phyloP scores from a whole-genome alignment of 1,139 yeast species.

The Hyphopichia wangnamkhiaoensis region DNA sequence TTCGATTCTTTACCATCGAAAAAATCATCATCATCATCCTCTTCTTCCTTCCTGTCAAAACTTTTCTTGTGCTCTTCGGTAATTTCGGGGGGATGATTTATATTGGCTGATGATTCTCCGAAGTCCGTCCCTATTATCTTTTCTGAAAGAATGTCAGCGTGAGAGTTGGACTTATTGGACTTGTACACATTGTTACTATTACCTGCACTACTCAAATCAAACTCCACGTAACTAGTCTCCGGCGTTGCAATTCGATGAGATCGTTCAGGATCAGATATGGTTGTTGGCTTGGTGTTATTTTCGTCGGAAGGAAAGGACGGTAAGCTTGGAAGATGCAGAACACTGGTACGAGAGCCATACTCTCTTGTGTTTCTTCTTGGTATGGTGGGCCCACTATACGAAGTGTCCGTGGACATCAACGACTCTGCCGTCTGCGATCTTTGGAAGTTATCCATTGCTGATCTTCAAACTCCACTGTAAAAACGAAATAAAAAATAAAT shows the following conservation, averaged over 20 bases:
- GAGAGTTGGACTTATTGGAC: conserved; percentile 1
- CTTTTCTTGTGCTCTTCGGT: conserved; percentile 5
- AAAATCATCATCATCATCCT: conserved; percentile 34
- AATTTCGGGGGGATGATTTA: neutral
- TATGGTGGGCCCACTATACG: neutral
- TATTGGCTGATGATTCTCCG: neutral
- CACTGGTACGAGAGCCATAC: conserved; percentile 18
- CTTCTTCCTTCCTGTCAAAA: conserved; percentile 7
- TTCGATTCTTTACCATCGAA: conserved; percentile 32
- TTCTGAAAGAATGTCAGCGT: conserved; percentile 7
- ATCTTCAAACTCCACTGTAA: too few relatives aligned
- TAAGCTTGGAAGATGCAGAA: conserved; percentile 21
- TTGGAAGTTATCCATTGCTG: neutral
- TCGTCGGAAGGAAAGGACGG: conserved; percentile 12
- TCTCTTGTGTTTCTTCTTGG: conserved; percentile 2
- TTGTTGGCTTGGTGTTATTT: conserved; percentile 4
- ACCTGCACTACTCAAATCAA: conserved; percentile 25
- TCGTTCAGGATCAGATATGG: neutral
- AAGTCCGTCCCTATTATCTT: conserved; percentile 6
- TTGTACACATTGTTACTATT: conserved; percentile 6
- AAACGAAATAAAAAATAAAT: too few relatives aligned
- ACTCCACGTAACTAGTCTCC: conserved; percentile 31
- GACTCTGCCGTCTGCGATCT: conserved; percentile 4
- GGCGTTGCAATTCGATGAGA: conserved; percentile 8
- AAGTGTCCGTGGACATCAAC: conserved; percentile 1